phyloP scores from a whole-genome alignment of 306 rosid species.

The Vigna trinervia region DNA sequence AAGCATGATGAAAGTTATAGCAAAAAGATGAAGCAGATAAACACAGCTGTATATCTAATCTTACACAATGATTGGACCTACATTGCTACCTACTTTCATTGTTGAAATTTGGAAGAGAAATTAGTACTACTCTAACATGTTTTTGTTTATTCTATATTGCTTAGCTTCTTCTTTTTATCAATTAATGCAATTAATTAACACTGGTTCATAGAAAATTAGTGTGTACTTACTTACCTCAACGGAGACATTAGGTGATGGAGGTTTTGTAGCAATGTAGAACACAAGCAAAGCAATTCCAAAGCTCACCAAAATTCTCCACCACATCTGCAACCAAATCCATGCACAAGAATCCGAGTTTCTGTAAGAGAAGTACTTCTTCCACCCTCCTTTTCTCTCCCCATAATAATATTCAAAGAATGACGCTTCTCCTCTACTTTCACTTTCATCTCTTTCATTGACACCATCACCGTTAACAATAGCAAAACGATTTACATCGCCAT shows the following conservation, averaged over 20 bases:
- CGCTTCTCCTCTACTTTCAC: constrained; percentile 25
- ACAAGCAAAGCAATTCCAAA: constrained; percentile 78
- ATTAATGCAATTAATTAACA: no score
- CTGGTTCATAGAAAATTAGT: no score
- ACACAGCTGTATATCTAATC: background rate
- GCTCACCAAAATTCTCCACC: constrained; percentile 77
- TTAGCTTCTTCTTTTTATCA: no score
- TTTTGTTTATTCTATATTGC: no score
- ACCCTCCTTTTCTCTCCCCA: constrained; percentile 51
- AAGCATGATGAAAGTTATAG: constrained; percentile 3
- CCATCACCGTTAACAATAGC: constrained; percentile 10
- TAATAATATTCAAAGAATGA: constrained; percentile 48
- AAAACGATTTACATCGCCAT: constrained; percentile 47
- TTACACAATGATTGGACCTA: constrained; percentile 10
- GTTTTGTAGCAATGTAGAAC: constrained; percentile 80
- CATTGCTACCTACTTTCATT: background rate
- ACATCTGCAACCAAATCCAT: constrained; percentile 82
- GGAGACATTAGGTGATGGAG: constrained; percentile 76
- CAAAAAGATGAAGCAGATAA: constrained; percentile 8
- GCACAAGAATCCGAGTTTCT: constrained; percentile 59
- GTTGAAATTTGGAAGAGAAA: no score
- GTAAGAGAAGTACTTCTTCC: constrained; percentile 70
- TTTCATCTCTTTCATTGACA: background rate
- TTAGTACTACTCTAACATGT: no score
- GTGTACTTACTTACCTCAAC: constrained; percentile 54